These are phyloP conservation scores for Dactylellina haptotyla DNA, from an alignment of 2,329 filamentous ascomycete species.

Conservation along the genomic window DNA sequence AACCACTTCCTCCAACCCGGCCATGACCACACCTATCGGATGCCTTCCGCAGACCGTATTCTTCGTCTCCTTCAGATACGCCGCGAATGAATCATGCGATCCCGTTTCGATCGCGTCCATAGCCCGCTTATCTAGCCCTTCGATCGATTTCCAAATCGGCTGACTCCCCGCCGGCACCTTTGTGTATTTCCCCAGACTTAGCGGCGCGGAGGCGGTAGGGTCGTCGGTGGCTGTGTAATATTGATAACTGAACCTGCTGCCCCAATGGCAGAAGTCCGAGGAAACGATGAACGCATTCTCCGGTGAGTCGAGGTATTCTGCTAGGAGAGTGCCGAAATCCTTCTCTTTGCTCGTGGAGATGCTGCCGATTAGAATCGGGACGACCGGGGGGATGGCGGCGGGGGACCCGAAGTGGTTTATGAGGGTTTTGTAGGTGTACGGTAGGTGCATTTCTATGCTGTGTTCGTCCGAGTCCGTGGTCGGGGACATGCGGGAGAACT, in stretches of 20 bases:
- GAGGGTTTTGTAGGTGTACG: conserved; percentile 86
- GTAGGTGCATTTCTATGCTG: conserved; percentile 95
- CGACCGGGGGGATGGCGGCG: conserved; percentile 67
- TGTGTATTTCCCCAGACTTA: conserved; percentile 60
- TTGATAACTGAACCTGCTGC: conserved; percentile 81
- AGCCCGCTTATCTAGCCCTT: conserved; percentile 78
- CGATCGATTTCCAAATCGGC: conserved; percentile 84
- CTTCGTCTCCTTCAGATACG: conserved; percentile 74
- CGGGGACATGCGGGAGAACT: conserved; percentile 73
- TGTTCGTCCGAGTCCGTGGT: conserved; percentile 82
- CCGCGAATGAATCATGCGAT: conserved; percentile 74
- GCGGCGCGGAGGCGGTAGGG: conserved; percentile 60
- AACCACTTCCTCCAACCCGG: conserved; percentile 76
- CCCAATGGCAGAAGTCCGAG: conserved; percentile 99
- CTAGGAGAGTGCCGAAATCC: conserved; percentile 74
- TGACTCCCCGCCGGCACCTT: conserved; percentile 61
- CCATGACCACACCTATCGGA: conserved; percentile 93
- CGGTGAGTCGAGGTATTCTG: conserved; percentile 79
- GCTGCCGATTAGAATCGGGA: conserved; percentile 87
- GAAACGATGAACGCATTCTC: conserved; percentile 85
- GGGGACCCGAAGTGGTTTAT: conserved; percentile 64
- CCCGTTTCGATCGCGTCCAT: conserved; percentile 87
- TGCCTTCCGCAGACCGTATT: conserved; percentile 97
- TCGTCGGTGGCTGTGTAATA: conserved; percentile 72
- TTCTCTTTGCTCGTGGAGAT: conserved; percentile 75